phyloP scores from a whole-genome alignment of 2,329 filamentous ascomycete species.

The Paecilomyces formosus region DNA sequence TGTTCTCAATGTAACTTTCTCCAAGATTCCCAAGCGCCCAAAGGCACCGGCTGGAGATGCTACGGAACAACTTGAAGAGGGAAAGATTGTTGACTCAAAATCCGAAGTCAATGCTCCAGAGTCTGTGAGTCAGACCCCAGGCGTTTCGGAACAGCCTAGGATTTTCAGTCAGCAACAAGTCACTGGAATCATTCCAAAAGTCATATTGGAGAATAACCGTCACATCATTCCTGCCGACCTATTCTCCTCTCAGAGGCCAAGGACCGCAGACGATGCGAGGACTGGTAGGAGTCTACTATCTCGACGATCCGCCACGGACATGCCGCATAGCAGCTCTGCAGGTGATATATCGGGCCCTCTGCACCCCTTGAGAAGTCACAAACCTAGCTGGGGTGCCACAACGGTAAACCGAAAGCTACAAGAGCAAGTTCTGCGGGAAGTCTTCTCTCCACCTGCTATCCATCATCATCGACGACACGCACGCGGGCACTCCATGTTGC shows the following conservation, averaged over 20 bases:
- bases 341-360: slow-evolving; percentile 7
- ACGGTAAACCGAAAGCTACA: slow-evolving; percentile 81
- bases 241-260: slow-evolving; percentile 52
- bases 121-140: slow-evolving; percentile 1
- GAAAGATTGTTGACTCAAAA: slow-evolving; percentile 7
- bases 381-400: slow-evolving; percentile 74
- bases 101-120: slow-evolving; percentile 7
- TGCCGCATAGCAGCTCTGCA: slow-evolving; percentile 5
- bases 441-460: slow-evolving; percentile 77
- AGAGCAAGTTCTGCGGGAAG: slow-evolving; percentile 87
- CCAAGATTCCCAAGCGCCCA: slow-evolving; percentile 64
- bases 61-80: slow-evolving; percentile 7
- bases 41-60: slow-evolving; percentile 33
- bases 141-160: slow-evolving; percentile 33
- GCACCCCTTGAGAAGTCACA: slow-evolving; percentile 38
- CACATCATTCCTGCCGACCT: slow-evolving; percentile 86
- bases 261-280: slow-evolving; percentile 22
- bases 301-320: slow-evolving; percentile 8
- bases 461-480: slow-evolving; percentile 67
- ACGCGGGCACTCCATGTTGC: slow-evolving; percentile 57
- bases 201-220: slow-evolving; percentile 87
- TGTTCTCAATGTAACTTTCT: slow-evolving; percentile 91
- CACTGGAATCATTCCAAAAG: slow-evolving; percentile 69
- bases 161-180: slow-evolving; percentile 71
- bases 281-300: slow-evolving; percentile 12